Percentiles rank a stretch among this genome's conserved stretches.
These are phyloP conservation scores for Solanum lycopersicoides DNA, from an alignment of 257 asterid genomes.

Conservation along the genomic window DNA sequence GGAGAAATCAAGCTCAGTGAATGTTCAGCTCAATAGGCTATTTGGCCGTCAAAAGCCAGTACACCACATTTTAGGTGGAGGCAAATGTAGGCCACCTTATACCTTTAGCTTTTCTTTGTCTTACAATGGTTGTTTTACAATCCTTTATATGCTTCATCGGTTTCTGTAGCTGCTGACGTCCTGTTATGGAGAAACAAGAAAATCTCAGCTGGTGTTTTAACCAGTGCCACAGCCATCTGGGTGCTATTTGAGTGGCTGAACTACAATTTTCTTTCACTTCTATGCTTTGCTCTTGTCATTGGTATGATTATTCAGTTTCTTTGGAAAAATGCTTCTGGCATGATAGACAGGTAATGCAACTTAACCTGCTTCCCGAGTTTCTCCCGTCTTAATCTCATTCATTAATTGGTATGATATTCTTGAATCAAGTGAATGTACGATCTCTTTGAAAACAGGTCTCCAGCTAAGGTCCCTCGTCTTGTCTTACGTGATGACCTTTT, in stretches of 20 bases:
- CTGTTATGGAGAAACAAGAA: conserved; percentile 87
- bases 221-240: conserved; percentile 63
- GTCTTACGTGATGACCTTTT: conserved; percentile 47
- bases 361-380: neutral
- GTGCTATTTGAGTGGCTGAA: conserved; percentile 82
- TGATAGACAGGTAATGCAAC: conserved; percentile 28
- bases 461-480: conserved; percentile 45
- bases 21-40: conserved; percentile 37
- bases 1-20: conserved; percentile 29
- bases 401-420: neutral
- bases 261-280: conserved; percentile 59
- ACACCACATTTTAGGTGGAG: conserved; percentile 77
- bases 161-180: conserved; percentile 70
- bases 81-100: conserved; percentile 42
- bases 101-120: neutral
- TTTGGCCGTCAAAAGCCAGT: conserved; percentile 83
- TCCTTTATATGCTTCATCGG: neutral
- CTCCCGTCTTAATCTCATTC: neutral
- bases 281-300: conserved; percentile 42
- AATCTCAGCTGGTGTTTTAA: conserved; percentile 56
- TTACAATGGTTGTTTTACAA: neutral
- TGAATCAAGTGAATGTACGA: neutral
- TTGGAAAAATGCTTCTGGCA: conserved; percentile 54
- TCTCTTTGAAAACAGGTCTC: conserved; percentile 28
- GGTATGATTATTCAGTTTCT: conserved; percentile 52